Percentiles rank a stretch among this genome's conserved stretches.
Conservation (phyloP, 169 alveolate genomes). For the Theileria sp. region DNA sequence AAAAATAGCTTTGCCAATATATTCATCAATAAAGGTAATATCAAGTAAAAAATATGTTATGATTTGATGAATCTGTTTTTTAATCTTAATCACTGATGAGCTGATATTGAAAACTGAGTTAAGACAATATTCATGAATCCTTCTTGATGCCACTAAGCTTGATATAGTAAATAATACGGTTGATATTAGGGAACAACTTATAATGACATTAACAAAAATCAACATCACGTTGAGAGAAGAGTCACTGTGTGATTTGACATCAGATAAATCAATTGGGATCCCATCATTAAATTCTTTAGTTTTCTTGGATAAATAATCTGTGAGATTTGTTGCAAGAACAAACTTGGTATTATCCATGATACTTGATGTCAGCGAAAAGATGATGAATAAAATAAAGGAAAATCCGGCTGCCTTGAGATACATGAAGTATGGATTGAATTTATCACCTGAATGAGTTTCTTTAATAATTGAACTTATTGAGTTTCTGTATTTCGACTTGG, state of each 20-base stretch:
- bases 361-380: neutral
- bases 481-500: neutral
- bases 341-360: constrained; percentile 8
- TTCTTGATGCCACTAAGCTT: constrained; percentile 20
- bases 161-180: neutral
- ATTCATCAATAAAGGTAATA: constrained; percentile 33
- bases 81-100: constrained; percentile 12
- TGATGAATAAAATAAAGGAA: neutral
- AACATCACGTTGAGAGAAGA: neutral
- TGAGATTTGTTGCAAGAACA: constrained; percentile 10
- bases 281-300: neutral
- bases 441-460: neutral
- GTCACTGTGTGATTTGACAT: neutral
- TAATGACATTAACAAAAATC: neutral
- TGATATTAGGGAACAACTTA: neutral
- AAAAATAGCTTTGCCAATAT: constrained; percentile 12
- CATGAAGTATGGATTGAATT: neutral
- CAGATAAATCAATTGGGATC: neutral
- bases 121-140: constrained; percentile 32
- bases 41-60: constrained; percentile 39
- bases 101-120: constrained; percentile 29
- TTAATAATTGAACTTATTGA: neutral
- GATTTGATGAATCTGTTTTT: constrained; percentile 11
- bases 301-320: neutral
- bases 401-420: neutral